phyloP scores from a whole-genome alignment of 192 early-diverging fungal species.

The Dissophora ornata region DNA sequence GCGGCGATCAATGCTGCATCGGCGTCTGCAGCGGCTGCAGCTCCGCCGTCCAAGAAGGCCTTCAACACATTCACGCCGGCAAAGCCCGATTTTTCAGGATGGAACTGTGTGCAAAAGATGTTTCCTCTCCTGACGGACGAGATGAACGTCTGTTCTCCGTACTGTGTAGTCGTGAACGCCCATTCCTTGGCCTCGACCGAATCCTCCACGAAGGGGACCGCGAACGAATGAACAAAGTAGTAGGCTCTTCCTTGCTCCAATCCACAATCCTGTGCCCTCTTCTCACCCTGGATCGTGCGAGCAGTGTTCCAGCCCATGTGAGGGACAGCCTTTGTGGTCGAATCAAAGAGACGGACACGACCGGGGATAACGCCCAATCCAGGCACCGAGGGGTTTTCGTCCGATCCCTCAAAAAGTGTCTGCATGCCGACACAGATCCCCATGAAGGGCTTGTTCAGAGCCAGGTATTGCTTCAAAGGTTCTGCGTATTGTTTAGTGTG shows the following conservation, averaged over 20 bases:
- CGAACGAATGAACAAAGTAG: conserved; percentile 99
- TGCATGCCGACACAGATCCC: conserved; percentile 99
- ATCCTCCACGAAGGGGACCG: conserved; percentile 69
- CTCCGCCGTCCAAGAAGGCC: conserved; percentile 78
- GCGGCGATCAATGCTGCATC: background rate
- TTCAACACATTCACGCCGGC: conserved; percentile 86
- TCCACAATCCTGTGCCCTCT: conserved; percentile 30
- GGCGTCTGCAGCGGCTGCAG: conserved; percentile 18
- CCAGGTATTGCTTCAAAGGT: conserved; percentile 86
- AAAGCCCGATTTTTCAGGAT: conserved; percentile 97
- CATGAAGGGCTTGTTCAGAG: conserved; percentile 91
- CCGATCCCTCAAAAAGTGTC: conserved; percentile 88
- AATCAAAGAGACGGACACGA: conserved; percentile 73
- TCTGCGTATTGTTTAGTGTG: conserved; percentile 78
- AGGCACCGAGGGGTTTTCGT: conserved; percentile 81
- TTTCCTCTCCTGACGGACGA: conserved; percentile 84
- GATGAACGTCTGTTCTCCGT: conserved; percentile 89
- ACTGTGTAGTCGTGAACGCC: conserved; percentile 86
- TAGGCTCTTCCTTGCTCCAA: conserved; percentile 64
- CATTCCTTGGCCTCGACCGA: conserved; percentile 68
- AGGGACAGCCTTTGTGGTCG: conserved; percentile 85
- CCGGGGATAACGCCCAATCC: conserved; percentile 91
- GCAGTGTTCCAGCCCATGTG: conserved; percentile 99
- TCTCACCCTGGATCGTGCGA: conserved; percentile 47
- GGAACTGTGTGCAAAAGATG: conserved; percentile 98